Base-by-base conservation (phyloP, 2,329 filamentous ascomycete genomes). In the Chrysosphaeria jannelii region DNA sequence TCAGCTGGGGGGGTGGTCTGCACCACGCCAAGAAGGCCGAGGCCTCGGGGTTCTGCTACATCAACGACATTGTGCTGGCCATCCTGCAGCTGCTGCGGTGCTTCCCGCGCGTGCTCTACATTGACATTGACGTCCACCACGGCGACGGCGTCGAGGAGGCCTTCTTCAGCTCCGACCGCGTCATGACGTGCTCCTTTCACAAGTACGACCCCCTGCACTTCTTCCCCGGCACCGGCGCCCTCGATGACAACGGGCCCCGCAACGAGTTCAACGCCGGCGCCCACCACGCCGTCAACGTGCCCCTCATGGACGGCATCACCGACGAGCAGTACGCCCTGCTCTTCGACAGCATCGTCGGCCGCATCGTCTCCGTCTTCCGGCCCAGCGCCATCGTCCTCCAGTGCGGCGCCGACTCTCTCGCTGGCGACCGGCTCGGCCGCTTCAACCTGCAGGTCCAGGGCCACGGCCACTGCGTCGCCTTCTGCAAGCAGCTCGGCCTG, bases 371-470 rank as follows among this genome's bases (percentile, higher is more conserved):
- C 22, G 68, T 64, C 30, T 97, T 88, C 48, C 64, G 66, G n/a
- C 85, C 85, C 1, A 63, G 64, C 24, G 81, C 76, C 21, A 89
- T 97, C 36, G 81, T 88, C 5, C 54, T 97, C 2, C 85, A 97
- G 44, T 93, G 85, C 39, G 85, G 85, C 28, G 85, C 81, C 21
- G 85, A 97, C 50, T 88, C 74, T 19, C 57, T 97, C 1, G 81
- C 79, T 19, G 81, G 85, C 30, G 85, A 97, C 45, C 61, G 85
- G 12, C 60, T 97, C 0, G 85, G 85, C 23, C 70, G 78, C 31
- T 97, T 97, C 55, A 97, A 93, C 40, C 62, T 97, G 29, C 88
- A 90, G 41, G 85, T 97, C 29, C 68, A 76, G 40, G 81, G 79
- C 9, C 85, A 97, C 45, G 81, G 78, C 25, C 68, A 69, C 31